phyloP scores from a whole-genome alignment of 2,329 filamentous ascomycete genomes.

The Cladophialophora bantiana region DNA sequence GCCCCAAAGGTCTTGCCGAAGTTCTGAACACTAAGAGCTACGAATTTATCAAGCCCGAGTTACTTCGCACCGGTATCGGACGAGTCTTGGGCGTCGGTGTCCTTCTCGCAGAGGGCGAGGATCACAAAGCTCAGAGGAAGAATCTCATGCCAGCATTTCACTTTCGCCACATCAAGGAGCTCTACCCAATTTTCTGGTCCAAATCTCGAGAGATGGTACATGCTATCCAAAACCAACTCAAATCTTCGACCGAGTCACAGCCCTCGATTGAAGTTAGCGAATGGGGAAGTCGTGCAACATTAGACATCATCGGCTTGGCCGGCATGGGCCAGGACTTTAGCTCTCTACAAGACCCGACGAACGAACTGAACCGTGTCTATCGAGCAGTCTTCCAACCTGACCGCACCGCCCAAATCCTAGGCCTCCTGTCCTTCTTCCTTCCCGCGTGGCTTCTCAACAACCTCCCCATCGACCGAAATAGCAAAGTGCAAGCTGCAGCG shows the following conservation, averaged over 20 bases:
- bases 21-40: conserved; percentile 73
- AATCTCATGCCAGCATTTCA: conserved; percentile 81
- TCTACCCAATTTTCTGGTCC: conserved; percentile 84
- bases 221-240: conserved; percentile 60
- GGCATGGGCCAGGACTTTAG: conserved; percentile 76
- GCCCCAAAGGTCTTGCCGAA: conserved; percentile 71
- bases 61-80: conserved; percentile 52
- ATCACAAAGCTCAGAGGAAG: conserved; percentile 80
- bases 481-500: conserved; percentile 65
- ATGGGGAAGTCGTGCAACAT: conserved; percentile 72
- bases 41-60: conserved; percentile 69
- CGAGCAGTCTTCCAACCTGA: conserved; percentile 62
- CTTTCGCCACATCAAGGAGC: conserved; percentile 83
- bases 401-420: conserved; percentile 61
- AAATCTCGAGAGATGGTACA: conserved; percentile 74
- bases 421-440: conserved; percentile 67
- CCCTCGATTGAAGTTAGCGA: conserved; percentile 63
- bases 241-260: conserved; percentile 40
- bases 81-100: conserved; percentile 52
- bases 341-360: conserved; percentile 67
- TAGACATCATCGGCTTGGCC: conserved; percentile 78
- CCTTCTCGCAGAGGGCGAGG: conserved; percentile 85
- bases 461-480: conserved; percentile 75
- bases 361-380: conserved; percentile 66
- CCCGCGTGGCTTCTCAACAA: conserved; percentile 66